phyloP scores from a whole-genome alignment of 75 land plant species.

The Pseudotsuga menziesii region DNA sequence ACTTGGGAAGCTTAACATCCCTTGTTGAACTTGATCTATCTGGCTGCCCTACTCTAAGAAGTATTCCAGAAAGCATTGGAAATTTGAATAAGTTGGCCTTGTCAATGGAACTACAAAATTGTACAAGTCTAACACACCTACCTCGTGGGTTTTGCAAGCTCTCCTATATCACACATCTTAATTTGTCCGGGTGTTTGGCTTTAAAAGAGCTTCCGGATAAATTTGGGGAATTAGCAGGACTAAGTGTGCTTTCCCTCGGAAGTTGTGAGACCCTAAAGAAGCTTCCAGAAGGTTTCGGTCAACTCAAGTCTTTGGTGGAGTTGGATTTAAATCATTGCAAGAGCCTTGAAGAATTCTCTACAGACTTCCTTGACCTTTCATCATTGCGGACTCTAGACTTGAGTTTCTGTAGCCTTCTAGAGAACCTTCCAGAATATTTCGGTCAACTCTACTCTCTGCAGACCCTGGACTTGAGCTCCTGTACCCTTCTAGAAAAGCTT shows the following conservation, averaged over 20 bases:
- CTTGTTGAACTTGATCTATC: neutral
- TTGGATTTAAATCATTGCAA: neutral
- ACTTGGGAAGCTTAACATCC: neutral
- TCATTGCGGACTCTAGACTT: neutral
- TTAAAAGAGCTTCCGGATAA: neutral
- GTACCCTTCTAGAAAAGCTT: no score
- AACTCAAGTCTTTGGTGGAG: neutral
- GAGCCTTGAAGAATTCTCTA: neutral
- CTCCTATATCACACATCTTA: neutral
- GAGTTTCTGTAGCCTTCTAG: no score
- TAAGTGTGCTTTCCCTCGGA: neutral
- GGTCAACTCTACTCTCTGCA: no score
- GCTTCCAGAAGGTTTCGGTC: conserved; percentile 3
- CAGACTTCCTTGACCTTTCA: neutral
- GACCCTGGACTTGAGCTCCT: no score
- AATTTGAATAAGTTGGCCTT: no score
- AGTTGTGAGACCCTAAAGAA: neutral
- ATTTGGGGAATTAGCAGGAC: neutral
- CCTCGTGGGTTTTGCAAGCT: no score
- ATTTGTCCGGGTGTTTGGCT: no score
- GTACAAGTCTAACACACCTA: no score
- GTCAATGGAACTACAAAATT: no score
- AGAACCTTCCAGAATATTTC: no score
- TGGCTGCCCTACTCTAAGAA: accelerated
- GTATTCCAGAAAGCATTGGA: neutral